Base-by-base conservation (phyloP, 2,329 filamentous ascomycete species). In the Myrmaecium sp. region DNA sequence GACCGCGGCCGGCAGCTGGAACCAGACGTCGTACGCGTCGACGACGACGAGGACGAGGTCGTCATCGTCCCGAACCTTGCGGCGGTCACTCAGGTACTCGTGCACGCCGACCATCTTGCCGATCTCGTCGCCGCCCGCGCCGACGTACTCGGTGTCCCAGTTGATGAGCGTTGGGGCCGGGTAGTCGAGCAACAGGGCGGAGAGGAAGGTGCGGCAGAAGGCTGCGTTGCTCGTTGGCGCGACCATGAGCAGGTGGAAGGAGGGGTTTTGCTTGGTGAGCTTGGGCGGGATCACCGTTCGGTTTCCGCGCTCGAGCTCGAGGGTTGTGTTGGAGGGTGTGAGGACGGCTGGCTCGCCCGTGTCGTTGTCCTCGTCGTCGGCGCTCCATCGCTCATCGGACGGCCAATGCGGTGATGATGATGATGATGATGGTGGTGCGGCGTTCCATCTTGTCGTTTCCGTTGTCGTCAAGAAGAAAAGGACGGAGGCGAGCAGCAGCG, bases 1-100 rank as follows among this genome's bases (percentile, higher is more conserved):
- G 12, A 76, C 56, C 21, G 73, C 64, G 3, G 68, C 62, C 0
- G 71, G 69, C 3, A 78, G 52, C 43, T 79, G 74, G 32, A 76
- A 68, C 51, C 70, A 69, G 2, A 69, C 57, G 31, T 77, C 69
- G 42, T 68, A 62, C 2, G 65, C 69, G 41, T 78, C 72, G 5
- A 72, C 58, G 24, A 77, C 56, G 30, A 77, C 48, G 5, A 75
- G 60, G 15, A 80, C 47, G 41, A 79, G 74, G 12, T 67, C 55
- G 30, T 71, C 57, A 14, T 56, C 51, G n/a, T n/a, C n/a, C n/a
- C n/a, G n/a, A n/a, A n/a, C n/a, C 11, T 66, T 54, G n/a, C 55
- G 56, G 16, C 49, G 51, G 25, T 56, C 52, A 8, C 54, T 50
- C 15, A 71, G 46, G 30, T 63, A 68, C 6, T 56, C 46, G 29